Evolutionary conservation across 2,329 filamentous ascomycete genomes (phyloP).

Genomic region (Trichoderma koningii): DNA sequence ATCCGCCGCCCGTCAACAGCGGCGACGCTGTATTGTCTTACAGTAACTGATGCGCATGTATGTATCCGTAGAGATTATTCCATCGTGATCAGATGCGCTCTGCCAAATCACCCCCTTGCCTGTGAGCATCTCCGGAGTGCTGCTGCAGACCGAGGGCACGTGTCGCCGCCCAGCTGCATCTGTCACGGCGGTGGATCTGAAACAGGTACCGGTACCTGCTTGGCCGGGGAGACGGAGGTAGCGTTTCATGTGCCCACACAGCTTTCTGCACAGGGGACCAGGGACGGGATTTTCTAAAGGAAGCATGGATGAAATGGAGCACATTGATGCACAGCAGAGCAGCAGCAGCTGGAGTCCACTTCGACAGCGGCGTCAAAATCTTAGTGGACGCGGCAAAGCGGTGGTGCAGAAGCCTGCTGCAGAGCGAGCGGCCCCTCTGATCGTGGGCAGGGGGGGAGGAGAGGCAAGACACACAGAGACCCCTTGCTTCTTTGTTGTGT

Average conservation of each 20-base stretch:
- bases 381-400: conserved; percentile 11
- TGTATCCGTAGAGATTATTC: neutral
- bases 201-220: neutral
- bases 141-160: conserved; percentile 26
- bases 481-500: conserved; percentile 5
- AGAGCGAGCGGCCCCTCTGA: conserved; percentile 22
- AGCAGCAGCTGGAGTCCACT: neutral
- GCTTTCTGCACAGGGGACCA: too few relatives aligned
- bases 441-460: neutral
- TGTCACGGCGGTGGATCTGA: neutral
- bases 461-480: neutral
- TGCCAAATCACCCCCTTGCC: neutral
- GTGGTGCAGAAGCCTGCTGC: conserved; percentile 11
- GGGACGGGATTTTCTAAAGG: neutral
- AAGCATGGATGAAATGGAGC: neutral
- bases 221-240: neutral
- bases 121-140: neutral
- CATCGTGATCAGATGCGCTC: neutral
- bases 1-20: too few relatives aligned
- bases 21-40: too few relatives aligned
- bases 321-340: too few relatives aligned
- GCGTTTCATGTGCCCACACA: conserved; percentile 13
- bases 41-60: too few relatives aligned
- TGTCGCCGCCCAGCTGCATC: conserved; percentile 17
- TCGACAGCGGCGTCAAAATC: neutral